A percentile compares a stretch with the other conserved stretches of the same genome.
Evolutionary conservation across 768 basidiomycete genomes (phyloP).

Genomic region (Roridomyces roridus): DNA sequence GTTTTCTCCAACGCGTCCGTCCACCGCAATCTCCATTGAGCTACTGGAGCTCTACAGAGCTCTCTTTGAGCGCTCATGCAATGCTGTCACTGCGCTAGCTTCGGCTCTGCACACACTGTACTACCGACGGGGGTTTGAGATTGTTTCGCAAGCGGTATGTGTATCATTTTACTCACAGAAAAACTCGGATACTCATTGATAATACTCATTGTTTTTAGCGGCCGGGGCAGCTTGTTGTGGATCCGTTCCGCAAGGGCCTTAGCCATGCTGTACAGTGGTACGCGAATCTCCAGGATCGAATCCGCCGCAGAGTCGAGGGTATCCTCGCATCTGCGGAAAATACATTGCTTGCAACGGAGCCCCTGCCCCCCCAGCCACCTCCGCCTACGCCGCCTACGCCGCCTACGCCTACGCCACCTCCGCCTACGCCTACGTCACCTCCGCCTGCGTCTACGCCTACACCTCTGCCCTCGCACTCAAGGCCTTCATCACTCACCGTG

Average conservation of each 20-base stretch:
- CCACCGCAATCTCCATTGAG: neutral
- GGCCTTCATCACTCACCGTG: neutral
- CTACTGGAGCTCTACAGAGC: conserved; percentile 6
- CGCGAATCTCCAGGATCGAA: conserved; percentile 23
- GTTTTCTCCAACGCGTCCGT: too few species aligned
- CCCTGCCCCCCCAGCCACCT: neutral
- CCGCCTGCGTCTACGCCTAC: neutral
- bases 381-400: neutral
- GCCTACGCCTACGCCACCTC: neutral
- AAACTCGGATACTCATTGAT: neutral
- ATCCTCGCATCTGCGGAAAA: conserved; percentile 4
- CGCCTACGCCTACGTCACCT: neutral
- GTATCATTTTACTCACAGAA: neutral
- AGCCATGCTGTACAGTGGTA: conserved; percentile 35
- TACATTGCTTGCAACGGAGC: neutral
- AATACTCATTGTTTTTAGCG: conserved; percentile 22
- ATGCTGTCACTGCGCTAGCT: conserved; percentile 31
- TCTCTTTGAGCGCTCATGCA: conserved; percentile 43
- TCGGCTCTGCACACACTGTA: conserved; percentile 37
- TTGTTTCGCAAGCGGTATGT: conserved; percentile 26
- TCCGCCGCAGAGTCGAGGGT: conserved; percentile 23
- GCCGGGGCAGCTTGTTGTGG: conserved; percentile 29
- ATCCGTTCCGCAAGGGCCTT: conserved; percentile 29
- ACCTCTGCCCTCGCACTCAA: neutral
- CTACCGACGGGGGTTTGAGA: conserved; percentile 27